Conservation (phyloP, 305 asterid genomes). For the Vinca major region DNA sequence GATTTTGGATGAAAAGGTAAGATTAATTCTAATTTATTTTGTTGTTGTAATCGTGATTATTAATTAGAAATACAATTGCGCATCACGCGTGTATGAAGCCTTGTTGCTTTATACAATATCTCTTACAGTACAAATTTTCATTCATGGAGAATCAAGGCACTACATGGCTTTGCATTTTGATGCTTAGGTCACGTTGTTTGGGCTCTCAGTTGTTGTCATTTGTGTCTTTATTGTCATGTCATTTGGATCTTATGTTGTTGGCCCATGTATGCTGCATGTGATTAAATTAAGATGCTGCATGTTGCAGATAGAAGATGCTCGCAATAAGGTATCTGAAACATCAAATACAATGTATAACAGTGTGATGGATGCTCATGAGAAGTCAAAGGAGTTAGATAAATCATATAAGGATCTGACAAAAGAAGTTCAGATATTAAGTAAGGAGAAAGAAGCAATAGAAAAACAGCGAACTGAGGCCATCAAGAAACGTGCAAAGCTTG, state of each 20-base stretch:
- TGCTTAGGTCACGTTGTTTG: neutral
- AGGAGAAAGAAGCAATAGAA: constrained; percentile 81
- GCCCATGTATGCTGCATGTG: neutral
- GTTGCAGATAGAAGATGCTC: constrained; percentile 77
- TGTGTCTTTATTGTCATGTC: neutral
- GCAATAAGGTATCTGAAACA: constrained; percentile 52
- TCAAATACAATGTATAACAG: constrained; percentile 54
- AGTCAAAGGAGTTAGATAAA: constrained; percentile 76
- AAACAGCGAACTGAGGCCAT: constrained; percentile 83
- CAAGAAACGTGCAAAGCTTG: constrained; percentile 78
- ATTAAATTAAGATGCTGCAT: neutral
- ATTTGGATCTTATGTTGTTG: neutral
- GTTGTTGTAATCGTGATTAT: too few relatives aligned
- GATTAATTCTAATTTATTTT: too few relatives aligned
- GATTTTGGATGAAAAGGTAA: too few relatives aligned
- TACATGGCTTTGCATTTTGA: neutral
- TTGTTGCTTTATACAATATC: neutral
- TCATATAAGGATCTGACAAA: constrained; percentile 59
- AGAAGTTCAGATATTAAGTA: constrained; percentile 67
- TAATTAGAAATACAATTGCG: too few relatives aligned
- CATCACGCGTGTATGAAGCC: too few relatives aligned
- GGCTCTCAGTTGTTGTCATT: neutral
- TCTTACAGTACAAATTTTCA: neutral
- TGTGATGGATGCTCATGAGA: constrained; percentile 73
- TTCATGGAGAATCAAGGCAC: neutral